These are phyloP conservation scores for Vitis hybrid DNA, from an alignment of 177 flowering plant genomes.

Conservation along the genomic window DNA sequence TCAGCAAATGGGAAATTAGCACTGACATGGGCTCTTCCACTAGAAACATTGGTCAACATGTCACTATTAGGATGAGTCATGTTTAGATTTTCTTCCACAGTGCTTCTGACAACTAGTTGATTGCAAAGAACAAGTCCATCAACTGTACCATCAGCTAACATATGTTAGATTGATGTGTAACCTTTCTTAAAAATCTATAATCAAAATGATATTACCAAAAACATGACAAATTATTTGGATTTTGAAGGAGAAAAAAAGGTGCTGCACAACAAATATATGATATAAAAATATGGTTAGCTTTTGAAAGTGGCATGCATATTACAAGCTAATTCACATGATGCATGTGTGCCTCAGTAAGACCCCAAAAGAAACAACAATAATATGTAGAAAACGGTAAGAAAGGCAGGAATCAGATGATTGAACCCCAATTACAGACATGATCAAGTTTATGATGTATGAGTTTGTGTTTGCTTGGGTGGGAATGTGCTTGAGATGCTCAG, in stretches of 20 bases:
- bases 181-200: neutral
- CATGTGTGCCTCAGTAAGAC: too few species aligned
- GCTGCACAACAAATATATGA: too few species aligned
- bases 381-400: too few species aligned
- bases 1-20: conserved; percentile 72
- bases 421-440: neutral
- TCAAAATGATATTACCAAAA: neutral
- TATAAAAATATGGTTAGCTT: too few species aligned
- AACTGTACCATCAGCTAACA: conserved; percentile 38
- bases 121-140: conserved; percentile 82
- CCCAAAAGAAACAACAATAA: too few species aligned
- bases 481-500: neutral
- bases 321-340: too few species aligned
- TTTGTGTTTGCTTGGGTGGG: neutral
- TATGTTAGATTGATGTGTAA: conserved; percentile 6
- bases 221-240: neutral
- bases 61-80: conserved; percentile 29
- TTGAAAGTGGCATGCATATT: too few species aligned
- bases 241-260: too few species aligned
- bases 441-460: neutral
- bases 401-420: too few species aligned
- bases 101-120: conserved; percentile 47
- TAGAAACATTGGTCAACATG: conserved; percentile 34
- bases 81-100: conserved; percentile 38
- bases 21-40: conserved; percentile 38